Conservation (phyloP, 2,329 filamentous ascomycete species). For the Fusarium multiceps region DNA sequence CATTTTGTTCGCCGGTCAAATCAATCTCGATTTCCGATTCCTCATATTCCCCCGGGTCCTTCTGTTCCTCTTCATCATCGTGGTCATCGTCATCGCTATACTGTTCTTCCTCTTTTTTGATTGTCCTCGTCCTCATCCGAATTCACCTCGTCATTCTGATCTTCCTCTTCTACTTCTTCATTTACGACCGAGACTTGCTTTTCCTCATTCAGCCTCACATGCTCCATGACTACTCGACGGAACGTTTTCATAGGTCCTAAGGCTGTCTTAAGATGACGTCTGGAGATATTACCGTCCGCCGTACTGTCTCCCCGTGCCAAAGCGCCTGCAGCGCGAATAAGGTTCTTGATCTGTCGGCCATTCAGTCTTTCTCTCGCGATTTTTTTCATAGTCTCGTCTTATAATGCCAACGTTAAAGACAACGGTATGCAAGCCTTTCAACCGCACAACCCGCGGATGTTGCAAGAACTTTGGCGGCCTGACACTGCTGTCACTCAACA, state of each 20-base stretch:
- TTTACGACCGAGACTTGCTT: no score
- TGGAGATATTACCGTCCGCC: neutral
- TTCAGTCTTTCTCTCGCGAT: neutral
- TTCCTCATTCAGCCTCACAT: neutral
- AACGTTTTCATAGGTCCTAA: neutral
- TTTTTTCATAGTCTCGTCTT: neutral
- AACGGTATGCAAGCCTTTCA: neutral
- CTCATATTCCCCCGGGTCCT: neutral
- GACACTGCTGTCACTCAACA: neutral
- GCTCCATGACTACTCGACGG: neutral
- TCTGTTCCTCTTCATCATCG: neutral
- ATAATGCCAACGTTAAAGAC: neutral
- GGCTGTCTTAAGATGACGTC: neutral
- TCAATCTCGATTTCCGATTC: neutral
- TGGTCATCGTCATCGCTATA: neutral
- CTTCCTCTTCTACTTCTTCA: neutral
- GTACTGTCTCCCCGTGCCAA: neutral
- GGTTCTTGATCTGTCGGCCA: neutral
- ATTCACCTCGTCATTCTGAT: neutral
- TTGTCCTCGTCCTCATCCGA: neutral
- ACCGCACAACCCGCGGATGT: neutral
- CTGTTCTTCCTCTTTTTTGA: neutral
- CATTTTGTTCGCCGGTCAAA: neutral
- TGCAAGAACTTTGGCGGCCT: neutral
- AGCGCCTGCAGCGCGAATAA: neutral